These are phyloP conservation scores for Cymodocea nodosa DNA, from an alignment of 116 monocot genomes.

Conservation along the genomic window DNA sequence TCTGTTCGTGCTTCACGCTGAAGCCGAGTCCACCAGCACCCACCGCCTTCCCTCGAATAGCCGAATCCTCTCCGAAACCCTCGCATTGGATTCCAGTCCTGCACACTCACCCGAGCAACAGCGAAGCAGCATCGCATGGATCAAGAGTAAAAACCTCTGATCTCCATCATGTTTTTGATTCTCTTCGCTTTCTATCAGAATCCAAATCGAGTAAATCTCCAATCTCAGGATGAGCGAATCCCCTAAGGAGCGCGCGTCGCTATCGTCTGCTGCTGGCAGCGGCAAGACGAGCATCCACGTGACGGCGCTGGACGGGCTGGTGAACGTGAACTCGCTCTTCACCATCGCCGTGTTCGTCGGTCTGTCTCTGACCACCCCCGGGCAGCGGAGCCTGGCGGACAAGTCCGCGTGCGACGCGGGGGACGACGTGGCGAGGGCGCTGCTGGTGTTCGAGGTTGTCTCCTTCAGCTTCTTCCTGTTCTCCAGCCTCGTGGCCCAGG, in stretches of 20 bases:
- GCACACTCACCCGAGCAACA: no score
- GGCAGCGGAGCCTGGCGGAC: slow-evolving; percentile 26
- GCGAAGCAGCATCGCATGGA: no score
- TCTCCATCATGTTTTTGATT: not conserved
- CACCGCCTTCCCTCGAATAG: no score
- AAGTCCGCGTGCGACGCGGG: slow-evolving; percentile 31
- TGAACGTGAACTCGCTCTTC: slow-evolving; percentile 49
- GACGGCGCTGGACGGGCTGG: slow-evolving; percentile 32
- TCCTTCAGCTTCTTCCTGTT: slow-evolving; percentile 52
- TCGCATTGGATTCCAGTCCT: no score
- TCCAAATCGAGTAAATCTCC: no score
- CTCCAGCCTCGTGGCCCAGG: slow-evolving; percentile 42
- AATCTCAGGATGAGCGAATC: no score
- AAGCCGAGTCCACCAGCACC: no score
- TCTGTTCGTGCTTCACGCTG: no score
- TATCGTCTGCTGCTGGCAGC: not conserved
- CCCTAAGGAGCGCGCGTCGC: not conserved
- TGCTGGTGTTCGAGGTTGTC: slow-evolving; percentile 38
- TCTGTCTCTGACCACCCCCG: slow-evolving; percentile 28
- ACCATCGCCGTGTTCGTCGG: slow-evolving; percentile 47
- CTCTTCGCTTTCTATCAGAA: not conserved
- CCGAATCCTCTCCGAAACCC: no score
- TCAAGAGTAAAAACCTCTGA: no score
- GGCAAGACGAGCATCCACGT: slow-evolving; percentile 28
- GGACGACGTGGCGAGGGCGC: slow-evolving; percentile 22